A percentile compares a stretch with the other conserved stretches of the same genome.
phyloP scores from a whole-genome alignment of 805 yeast species.

The Saccharomycopsis schoenii region DNA sequence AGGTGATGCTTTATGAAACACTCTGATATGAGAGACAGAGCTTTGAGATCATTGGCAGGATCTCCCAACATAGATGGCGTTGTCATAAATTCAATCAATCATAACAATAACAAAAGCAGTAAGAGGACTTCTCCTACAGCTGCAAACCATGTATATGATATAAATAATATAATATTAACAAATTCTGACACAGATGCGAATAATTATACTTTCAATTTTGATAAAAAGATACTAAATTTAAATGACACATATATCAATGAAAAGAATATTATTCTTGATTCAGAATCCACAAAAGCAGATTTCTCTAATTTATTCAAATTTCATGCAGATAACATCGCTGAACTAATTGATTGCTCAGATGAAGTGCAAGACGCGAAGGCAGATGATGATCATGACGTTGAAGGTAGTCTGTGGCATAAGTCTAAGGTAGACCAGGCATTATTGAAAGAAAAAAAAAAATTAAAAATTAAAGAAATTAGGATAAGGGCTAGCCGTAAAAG shows the following conservation, averaged over 20 bases:
- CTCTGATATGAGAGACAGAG: background rate
- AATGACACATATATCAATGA: background rate
- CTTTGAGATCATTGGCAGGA: background rate
- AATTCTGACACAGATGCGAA: background rate
- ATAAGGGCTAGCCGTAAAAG: background rate
- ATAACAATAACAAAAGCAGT: background rate
- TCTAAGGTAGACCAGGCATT: background rate
- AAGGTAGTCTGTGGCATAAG: background rate
- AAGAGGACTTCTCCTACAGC: background rate
- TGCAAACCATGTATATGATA: background rate
- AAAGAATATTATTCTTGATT: background rate
- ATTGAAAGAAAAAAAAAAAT: background rate
- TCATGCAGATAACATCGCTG: background rate
- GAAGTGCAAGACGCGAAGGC: background rate
- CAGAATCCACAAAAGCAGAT: background rate
- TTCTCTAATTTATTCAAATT: background rate
- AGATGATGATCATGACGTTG: too few species aligned
- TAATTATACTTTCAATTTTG: background rate
- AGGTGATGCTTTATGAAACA: background rate
- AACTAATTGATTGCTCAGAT: background rate
- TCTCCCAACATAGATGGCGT: background rate
- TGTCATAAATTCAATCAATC: background rate
- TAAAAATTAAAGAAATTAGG: background rate
- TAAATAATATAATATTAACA: background rate
- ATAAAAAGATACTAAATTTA: background rate